Evolutionary conservation across 805 yeast species (phyloP), one percentile per base, ranked within the genome.

Genomic region (Hanseniaspora guilliermondii): DNA sequence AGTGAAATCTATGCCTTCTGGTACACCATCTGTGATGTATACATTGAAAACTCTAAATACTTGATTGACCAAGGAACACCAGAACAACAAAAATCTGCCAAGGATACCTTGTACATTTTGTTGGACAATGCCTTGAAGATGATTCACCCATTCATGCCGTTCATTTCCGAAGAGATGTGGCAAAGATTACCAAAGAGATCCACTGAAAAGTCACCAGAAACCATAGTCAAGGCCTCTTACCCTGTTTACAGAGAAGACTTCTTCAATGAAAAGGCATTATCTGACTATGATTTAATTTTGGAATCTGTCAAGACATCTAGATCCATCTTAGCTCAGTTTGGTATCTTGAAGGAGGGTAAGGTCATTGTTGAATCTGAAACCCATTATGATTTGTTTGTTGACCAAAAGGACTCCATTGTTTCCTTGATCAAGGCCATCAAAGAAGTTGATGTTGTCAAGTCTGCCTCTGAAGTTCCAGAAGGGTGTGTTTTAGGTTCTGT

Each of bases 91-190:
- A 78, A 79, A 69, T 85, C 95, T 53, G 98, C 97, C 17, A 85
- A 83, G 73, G 94, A 91, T 68, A 93, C 97, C 24, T 76, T 93
- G 61, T 93, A 88, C 79, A 86, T 93, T 36, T 79, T 95, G 73
- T 76, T 91, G 61, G 97, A 93, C 65, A 85, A 85, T 60, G 96
- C 96, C 11, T 77, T 91, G 73, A 83, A 77, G 68, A 68, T 93
- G 73, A 93, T 91, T 62, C 97, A 91, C 68, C 98, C 98, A 68
- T 93, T 87, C 76, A 93, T 93, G 98, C 98, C 98, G 39, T 93
- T 80, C 68, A 75, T 93, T 61, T 83, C 97, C 47, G 98, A 93
- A 72, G 98, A 93, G 76, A 80, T 93, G 86, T 93, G 97, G 97
- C 98, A 93, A 75, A 86, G 97, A 72, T 74, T 93, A 65, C 97